phyloP scores from a whole-genome alignment of 257 asterid species.

The Lithospermum erythrorhizon region DNA sequence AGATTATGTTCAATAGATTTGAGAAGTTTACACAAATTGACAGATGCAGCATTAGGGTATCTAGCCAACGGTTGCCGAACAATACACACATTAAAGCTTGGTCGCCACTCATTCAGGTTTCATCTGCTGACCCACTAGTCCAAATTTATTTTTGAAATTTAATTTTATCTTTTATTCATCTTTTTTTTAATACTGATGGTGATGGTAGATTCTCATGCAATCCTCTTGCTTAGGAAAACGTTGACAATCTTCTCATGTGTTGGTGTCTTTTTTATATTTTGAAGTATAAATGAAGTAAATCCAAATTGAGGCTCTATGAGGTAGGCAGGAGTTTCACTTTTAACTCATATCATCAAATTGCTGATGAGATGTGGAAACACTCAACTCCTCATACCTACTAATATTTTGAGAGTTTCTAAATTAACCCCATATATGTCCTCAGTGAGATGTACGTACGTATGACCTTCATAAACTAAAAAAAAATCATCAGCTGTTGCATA shows the following conservation, averaged over 20 bases:
- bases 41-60: constrained; percentile 64
- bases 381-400: too few species aligned
- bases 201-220: neutral
- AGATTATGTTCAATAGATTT: constrained; percentile 57
- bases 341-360: too few species aligned
- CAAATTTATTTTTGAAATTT: neutral
- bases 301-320: too few species aligned
- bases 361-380: too few species aligned
- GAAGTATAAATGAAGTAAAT: too few species aligned
- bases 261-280: too few species aligned
- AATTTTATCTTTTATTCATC: neutral
- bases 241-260: neutral
- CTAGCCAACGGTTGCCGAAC: constrained; percentile 82
- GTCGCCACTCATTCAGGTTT: constrained; percentile 73
- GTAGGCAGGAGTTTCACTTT: too few species aligned
- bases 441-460: too few species aligned
- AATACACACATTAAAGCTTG: constrained; percentile 44
- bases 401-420: too few species aligned
- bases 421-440: too few species aligned
- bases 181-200: neutral
- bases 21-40: constrained; percentile 47
- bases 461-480: too few species aligned
- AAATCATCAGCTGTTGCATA: too few species aligned
- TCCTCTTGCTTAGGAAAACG: neutral
- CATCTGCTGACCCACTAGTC: neutral